Base-by-base conservation (phyloP, 352 stramenopile genomes). In the Phytopythium kandeliae region DNA sequence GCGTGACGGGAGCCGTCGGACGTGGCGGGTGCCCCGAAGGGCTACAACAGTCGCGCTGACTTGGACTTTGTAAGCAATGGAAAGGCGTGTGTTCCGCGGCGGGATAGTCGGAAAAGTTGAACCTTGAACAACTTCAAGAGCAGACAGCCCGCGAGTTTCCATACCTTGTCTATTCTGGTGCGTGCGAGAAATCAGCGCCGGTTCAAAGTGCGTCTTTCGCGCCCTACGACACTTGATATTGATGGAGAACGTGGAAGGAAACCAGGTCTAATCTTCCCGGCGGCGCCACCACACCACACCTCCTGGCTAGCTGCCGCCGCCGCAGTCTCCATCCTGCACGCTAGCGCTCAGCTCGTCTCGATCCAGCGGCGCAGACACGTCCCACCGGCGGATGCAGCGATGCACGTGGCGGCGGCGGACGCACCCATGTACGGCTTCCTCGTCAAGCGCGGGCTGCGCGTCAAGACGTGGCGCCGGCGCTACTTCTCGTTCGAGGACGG, bases 401-500 rank as follows among this genome's bases (percentile, higher is more conserved):
- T 41, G 45, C 34, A 9, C 7, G 28, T 22, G 44, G 19, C 30
- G n/a, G 22, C 24, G 45, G n/a, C 13, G 31, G 31, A 35, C 31
- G 28, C 44, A 9, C 24, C 26, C 24, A 49, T 77, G 30, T 52
- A 72, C 51, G 78, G 78, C 13, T 86, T 77, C 55, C 70, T 89
- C 17, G 58, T 65, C 35, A 84, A 82, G 55, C 73, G 75, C 31
- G 71, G 78, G 15, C 69, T 66, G 36, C 78, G 79, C 48, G 56
- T 89, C 51, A 84, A 83, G 58, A 83, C 57, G 57, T 89, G 78
- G 78, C 80, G 81, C 48, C 64, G 68, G 7, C 73, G 75, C 57
- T 89, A 73, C 67, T 86, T 86, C 57, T 69, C 68, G 36, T 83
- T 89, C 42, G 57, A 72, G 30, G 70, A 84, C 53, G 75, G 78